Base-by-base conservation (phyloP, 2,329 filamentous ascomycete genomes). In the Botrytis elliptica region DNA sequence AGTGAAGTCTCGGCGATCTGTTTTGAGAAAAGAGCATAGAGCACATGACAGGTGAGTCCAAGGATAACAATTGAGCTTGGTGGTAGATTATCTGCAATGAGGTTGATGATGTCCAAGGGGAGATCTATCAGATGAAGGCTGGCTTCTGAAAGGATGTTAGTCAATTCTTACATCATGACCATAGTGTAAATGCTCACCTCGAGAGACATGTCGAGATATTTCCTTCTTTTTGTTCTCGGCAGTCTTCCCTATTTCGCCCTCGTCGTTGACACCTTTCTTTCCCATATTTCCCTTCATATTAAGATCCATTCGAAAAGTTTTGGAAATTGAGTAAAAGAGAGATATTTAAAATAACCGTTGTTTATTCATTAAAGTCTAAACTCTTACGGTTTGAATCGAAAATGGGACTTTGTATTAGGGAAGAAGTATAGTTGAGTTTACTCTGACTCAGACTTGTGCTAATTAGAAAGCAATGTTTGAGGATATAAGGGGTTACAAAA, bases 191-290 rank as follows among this genome's bases (percentile, higher is more conserved):
- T 3, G 12, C 59, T 40, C 36, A 40, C 22, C 36, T 38, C 36
- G 12, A 25, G 22, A 9, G 10, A 12, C 2, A 5, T 1, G 7
- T 25, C 22, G 25, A 22, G 4, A 14, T n/a, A 25, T 25, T 9
- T 10, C 12, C 0, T 2, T n/a, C 12, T n/a, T 25, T 22, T 10
- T 16, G 1, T 5, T 22, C 22, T 25, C 3, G 25, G 4, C 0
- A 25, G 12, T 3, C 4, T 40, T 9, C 20, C 9, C 10, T 22
- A 5, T 25, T 25, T 40, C 2, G 22, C n/a, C 5, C 22, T 6
- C 2, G 5, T 38, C 1, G 4, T 62, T 25, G 12, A 22, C 2
- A 9, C 8, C 25, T 3, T 36, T 14, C 10, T 25, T 62, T 38
- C 9, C 33, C 33, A 60, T 3, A 22, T 12, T 25, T 14, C 12